These are phyloP conservation scores for Lachnellula occidentalis DNA, from an alignment of 2,329 filamentous ascomycete genomes.

Conservation along the genomic window DNA sequence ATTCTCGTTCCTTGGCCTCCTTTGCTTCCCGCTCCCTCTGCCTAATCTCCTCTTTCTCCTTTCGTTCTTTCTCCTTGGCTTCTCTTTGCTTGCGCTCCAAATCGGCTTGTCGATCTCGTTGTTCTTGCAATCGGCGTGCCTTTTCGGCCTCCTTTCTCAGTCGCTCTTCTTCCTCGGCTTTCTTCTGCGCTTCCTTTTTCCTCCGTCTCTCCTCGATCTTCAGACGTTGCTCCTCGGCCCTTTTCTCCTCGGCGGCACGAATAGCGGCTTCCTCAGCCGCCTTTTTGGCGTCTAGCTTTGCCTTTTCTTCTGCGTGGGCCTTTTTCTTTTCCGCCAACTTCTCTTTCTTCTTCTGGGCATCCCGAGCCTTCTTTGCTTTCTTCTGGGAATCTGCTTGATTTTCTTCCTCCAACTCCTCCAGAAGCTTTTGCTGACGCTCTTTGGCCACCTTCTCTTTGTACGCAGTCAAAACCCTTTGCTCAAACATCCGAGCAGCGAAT, in stretches of 20 bases:
- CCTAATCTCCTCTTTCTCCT: conserved; percentile 75
- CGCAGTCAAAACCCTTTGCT: conserved; percentile 92
- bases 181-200: conserved; percentile 86
- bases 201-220: conserved; percentile 86
- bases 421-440: conserved; percentile 82
- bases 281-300: conserved; percentile 80
- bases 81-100: conserved; percentile 78
- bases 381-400: conserved; percentile 68
- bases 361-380: conserved; percentile 88
- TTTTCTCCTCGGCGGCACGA: conserved; percentile 70
- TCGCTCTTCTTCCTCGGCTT: conserved; percentile 84
- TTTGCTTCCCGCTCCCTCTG: conserved; percentile 72
- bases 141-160: conserved; percentile 81
- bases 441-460: conserved; percentile 95
- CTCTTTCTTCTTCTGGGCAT: conserved; percentile 92
- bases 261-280: conserved; percentile 78
- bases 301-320: conserved; percentile 84
- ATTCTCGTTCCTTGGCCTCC: conserved; percentile 57
- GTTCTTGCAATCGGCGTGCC: conserved; percentile 71
- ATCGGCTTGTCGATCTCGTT: conserved; percentile 80
- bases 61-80: conserved; percentile 75
- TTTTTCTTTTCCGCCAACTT: conserved; percentile 87
- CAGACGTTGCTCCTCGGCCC: conserved; percentile 70
- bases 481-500: conserved; percentile 98
- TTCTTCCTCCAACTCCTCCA: conserved; percentile 89